Evolutionary conservation across 306 rosid species (phyloP).

Genomic region (Crataegus laevigata): DNA sequence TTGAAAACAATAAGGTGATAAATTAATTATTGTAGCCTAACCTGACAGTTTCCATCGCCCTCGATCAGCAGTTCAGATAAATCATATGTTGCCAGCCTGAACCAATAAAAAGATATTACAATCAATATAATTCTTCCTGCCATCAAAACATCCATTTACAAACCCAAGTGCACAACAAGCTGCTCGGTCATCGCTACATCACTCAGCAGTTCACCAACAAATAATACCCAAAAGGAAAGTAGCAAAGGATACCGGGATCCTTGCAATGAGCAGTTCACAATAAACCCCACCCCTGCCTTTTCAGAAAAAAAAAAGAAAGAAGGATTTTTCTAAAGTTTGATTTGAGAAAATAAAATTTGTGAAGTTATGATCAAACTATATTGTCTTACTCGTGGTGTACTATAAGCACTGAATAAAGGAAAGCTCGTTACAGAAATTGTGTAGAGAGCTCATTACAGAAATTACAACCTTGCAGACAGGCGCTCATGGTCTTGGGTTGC

Average conservation of each 20-base stretch:
- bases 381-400: no score
- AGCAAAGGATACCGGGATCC: not conserved
- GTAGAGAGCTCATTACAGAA: not conserved
- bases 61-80: slow-evolving; percentile 85
- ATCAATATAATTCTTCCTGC: slow-evolving; percentile 2
- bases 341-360: not conserved
- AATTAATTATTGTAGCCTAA: slow-evolving; percentile 9
- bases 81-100: slow-evolving; percentile 77
- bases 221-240: not conserved
- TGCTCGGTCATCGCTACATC: not conserved
- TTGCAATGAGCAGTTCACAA: not conserved
- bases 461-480: slow-evolving; percentile 66
- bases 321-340: not conserved
- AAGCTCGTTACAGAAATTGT: not conserved
- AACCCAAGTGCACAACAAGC: not conserved
- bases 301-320: not conserved
- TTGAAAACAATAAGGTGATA: not conserved
- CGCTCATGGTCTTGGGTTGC: slow-evolving; percentile 87
- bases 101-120: slow-evolving; percentile 8
- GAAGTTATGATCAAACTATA: not conserved
- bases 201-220: not conserved
- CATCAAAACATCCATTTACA: not conserved
- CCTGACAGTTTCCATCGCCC: slow-evolving; percentile 99
- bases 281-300: not conserved
- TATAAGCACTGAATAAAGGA: not conserved